These are phyloP conservation scores for Fusarium illudens DNA, from an alignment of 2,329 filamentous ascomycete species.

Conservation along the genomic window DNA sequence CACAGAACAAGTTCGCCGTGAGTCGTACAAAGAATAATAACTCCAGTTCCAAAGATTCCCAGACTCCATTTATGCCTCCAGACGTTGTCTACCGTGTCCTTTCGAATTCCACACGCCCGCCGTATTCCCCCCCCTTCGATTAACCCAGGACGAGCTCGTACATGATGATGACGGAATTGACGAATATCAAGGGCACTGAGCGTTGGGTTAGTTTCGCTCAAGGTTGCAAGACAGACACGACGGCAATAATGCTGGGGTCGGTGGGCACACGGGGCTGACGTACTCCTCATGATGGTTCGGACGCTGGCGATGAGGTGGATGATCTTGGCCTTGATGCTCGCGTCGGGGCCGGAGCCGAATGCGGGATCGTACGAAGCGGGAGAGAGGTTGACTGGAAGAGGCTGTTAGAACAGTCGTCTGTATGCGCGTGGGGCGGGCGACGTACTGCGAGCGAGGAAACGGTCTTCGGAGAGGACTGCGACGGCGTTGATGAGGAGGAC, in stretches of 20 bases:
- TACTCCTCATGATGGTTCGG: slow-evolving; percentile 91
- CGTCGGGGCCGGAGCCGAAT: slow-evolving; percentile 77
- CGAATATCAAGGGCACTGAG: slow-evolving; percentile 83
- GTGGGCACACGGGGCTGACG: slow-evolving; percentile 7
- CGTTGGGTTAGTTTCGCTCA: slow-evolving; percentile 9
- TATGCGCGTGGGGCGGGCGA: background rate
- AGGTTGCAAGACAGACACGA: background rate
- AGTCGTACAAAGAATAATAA: slow-evolving; percentile 27
- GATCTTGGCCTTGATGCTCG: slow-evolving; percentile 84
- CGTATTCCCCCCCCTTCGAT: slow-evolving; percentile 31
- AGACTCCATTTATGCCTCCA: slow-evolving; percentile 36
- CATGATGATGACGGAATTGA: slow-evolving; percentile 83
- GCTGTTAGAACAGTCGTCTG: slow-evolving; percentile 20
- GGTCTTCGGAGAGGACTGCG: slow-evolving; percentile 92
- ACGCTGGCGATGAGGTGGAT: slow-evolving; percentile 92
- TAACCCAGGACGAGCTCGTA: slow-evolving; percentile 82
- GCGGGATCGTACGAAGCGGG: slow-evolving; percentile 74
- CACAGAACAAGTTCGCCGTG: slow-evolving; percentile 1
- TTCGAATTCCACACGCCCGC: slow-evolving; percentile 6
- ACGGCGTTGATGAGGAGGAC: slow-evolving; percentile 93
- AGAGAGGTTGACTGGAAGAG: slow-evolving; percentile 75
- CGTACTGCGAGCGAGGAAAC: slow-evolving; percentile 78
- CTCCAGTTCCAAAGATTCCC: slow-evolving; percentile 27
- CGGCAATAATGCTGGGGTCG: background rate
- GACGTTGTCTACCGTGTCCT: slow-evolving; percentile 30